Base-by-base conservation (phyloP, 2,329 filamentous ascomycete genomes). In the Colletotrichum simmondsii region DNA sequence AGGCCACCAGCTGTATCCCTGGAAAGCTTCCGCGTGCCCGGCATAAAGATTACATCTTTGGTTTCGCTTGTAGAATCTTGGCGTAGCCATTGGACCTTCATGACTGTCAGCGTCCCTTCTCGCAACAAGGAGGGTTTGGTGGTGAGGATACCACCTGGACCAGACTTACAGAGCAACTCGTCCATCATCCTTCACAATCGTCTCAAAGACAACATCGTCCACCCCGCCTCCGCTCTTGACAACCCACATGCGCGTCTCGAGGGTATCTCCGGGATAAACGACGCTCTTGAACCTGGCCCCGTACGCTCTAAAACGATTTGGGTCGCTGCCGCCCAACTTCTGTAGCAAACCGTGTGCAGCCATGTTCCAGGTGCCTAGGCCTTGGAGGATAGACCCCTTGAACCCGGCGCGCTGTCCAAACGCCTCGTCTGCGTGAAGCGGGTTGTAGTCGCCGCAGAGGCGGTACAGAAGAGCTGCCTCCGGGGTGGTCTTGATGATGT, bases 371-470 rank as follows among this genome's bases (percentile, higher is more conserved):
- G 83, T 87, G 10, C 82, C 83, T 35, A 87, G 77, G 1, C 85
- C 85, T 66, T 87, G 85, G 60, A 87, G 76, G 66, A 87, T 87
- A 4, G 81, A 79, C 1, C 84, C 84, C 49, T 83, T 83, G 75
- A 87, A 87, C 16, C 86, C 86, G 10, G 84, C 83, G 6, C 79
- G 78, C 73, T 77, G 77, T 1, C 84, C 84, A 54, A 84, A 84
- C 19, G 78, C 80, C n/a, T 84, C 83, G 63, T 84, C 83, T 1
- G 81, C 85, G 75, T 86, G 85, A 58, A 86, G 78, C 7, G 86
- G 85, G 72, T 87, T 87, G 76, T 87, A 87, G 71, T 87, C 86
- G 0, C 86, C 85, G 73, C 84, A 86, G 11, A 87, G 77, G 2
- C 85, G 78, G 65, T 87, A 86, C 0, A 87, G 77, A 2, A 86